Percentiles rank a stretch among this genome's conserved stretches.
phyloP scores from a whole-genome alignment of 1,284 basidiomycete species.

The Exobasidium rhododendri region DNA sequence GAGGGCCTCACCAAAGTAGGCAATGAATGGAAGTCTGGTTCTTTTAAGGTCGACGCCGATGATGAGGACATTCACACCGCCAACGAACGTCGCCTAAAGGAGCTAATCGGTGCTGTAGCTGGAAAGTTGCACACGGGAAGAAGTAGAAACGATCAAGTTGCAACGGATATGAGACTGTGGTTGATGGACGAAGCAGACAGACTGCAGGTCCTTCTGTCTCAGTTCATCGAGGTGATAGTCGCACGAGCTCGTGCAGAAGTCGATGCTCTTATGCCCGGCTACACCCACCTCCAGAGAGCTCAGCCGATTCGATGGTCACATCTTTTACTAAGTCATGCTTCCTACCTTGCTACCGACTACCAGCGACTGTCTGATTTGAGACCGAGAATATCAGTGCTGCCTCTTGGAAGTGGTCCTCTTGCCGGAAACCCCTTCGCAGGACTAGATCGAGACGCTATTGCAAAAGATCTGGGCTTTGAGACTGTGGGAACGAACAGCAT shows the following conservation, averaged over 20 bases:
- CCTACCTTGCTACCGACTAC: constrained; percentile 83
- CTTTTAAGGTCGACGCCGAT: constrained; percentile 60
- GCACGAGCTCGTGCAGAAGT: constrained; percentile 88
- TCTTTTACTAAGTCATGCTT: constrained; percentile 88
- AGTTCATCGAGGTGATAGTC: constrained; percentile 79
- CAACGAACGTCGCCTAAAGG: constrained; percentile 88
- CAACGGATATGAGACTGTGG: constrained; percentile 97
- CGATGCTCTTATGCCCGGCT: constrained; percentile 86
- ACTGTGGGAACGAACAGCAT: constrained; percentile 52
- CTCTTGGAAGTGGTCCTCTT: constrained; percentile 87
- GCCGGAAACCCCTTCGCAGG: constrained; percentile 85
- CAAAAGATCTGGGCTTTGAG: constrained; percentile 51
- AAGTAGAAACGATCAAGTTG: constrained; percentile 94
- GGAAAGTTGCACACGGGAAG: constrained; percentile 76
- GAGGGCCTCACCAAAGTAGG: constrained; percentile 74
- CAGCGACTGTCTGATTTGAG: constrained; percentile 78
- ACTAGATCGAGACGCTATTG: constrained; percentile 49
- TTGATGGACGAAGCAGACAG: constrained; percentile 74
- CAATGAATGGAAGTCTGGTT: constrained; percentile 69
- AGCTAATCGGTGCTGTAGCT: constrained; percentile 71
- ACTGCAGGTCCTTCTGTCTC: constrained; percentile 71
- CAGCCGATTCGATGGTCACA: constrained; percentile 99
- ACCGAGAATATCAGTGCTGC: constrained; percentile 73
- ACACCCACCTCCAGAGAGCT: constrained; percentile 78
- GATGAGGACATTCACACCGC: constrained; percentile 99